Base-by-base conservation (phyloP, 1,284 basidiomycete species). In the Tilletia horrida region DNA sequence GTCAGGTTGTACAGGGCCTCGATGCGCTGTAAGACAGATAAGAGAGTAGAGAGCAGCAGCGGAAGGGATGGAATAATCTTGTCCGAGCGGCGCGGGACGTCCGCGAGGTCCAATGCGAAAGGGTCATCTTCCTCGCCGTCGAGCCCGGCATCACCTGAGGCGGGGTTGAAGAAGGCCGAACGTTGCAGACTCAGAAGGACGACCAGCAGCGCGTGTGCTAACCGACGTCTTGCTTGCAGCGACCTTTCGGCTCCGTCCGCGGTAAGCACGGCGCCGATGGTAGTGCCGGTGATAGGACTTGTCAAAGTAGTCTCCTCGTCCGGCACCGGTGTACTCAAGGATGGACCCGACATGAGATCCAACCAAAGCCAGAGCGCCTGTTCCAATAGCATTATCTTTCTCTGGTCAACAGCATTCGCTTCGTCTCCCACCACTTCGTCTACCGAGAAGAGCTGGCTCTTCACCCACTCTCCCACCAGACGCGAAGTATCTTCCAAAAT, bases 141-240 rank as follows among this genome's bases (percentile, higher is more conserved):
- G 23, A 25, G 11, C 25, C 11, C 50, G 2, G 50, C 21, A 52
- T 25, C 21, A 11, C 35, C 35, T 11, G 35, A 40, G 6, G 21
- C 50, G 13, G 50, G 50, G 25, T 52, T 23, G 55, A 59, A 59
- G 9, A 35, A 25, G 9, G 27, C 13, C 29, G 55, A 59, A 11
- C 55, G 55, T n/a, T 59, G 55, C 27, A 59, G 27, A 29, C 55
- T 59, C 29, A 59, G 31, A 40, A 59, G 55, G 11, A 59, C 25
- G 11, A 35, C 55, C 29, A 59, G 16, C 14, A 59, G 27, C 29
- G 55, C 29, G 18, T 59, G 55, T 9, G 16, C 55, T 25, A 59
- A 27, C 35, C 55, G 55, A 35, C 55, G 55, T 40, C 55, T 25
- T 40, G 55, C 55, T 13, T 31, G 31, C 1, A 59, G 27, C 18